Evolutionary conservation across 176 grass and related monocot species (phyloP).

Genomic region (Musa itinerans): DNA sequence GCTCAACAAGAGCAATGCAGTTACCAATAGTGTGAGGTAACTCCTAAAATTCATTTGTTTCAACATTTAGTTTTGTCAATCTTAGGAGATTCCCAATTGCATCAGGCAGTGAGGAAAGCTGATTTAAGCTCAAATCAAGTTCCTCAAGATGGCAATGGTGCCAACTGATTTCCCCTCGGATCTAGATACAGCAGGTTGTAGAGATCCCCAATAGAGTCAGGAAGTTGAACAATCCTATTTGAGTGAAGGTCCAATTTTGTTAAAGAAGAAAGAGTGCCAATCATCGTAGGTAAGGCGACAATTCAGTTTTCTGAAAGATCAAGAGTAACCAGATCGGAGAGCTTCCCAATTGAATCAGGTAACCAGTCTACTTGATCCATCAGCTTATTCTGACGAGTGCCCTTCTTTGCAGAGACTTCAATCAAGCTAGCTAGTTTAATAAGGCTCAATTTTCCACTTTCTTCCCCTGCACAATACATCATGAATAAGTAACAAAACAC

Average conservation of each 20-base stretch:
- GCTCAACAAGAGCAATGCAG: slow-evolving; percentile 65
- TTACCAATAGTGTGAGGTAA: slow-evolving; percentile 83
- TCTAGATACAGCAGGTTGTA: slow-evolving; percentile 54
- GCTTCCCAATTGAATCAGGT: slow-evolving; percentile 91
- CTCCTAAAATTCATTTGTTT: slow-evolving; percentile 82
- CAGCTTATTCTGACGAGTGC: slow-evolving; percentile 57
- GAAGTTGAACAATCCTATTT: slow-evolving; percentile 61
- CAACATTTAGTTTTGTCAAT: slow-evolving; percentile 64
- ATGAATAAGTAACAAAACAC: slow-evolving; percentile 10
- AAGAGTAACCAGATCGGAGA: slow-evolving; percentile 61
- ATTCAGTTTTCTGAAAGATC: slow-evolving; percentile 75
- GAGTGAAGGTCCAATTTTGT: slow-evolving; percentile 70
- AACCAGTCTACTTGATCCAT: slow-evolving; percentile 82
- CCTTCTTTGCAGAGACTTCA: slow-evolving; percentile 77
- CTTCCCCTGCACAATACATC: slow-evolving; percentile 49
- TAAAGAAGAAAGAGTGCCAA: slow-evolving; percentile 81
- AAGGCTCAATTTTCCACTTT: slow-evolving; percentile 48
- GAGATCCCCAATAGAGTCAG: slow-evolving; percentile 63
- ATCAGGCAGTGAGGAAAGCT: too few relatives aligned
- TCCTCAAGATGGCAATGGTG: slow-evolving; percentile 36
- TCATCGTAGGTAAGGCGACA: slow-evolving; percentile 47
- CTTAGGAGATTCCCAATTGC: slow-evolving; percentile 28
- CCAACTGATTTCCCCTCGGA: slow-evolving; percentile 73
- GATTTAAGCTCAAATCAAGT: too few relatives aligned
- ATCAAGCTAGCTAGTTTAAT: slow-evolving; percentile 90